Evolutionary conservation across 2,329 filamentous ascomycete genomes (phyloP).

Genomic region (Rasamsonia emersonii): DNA sequence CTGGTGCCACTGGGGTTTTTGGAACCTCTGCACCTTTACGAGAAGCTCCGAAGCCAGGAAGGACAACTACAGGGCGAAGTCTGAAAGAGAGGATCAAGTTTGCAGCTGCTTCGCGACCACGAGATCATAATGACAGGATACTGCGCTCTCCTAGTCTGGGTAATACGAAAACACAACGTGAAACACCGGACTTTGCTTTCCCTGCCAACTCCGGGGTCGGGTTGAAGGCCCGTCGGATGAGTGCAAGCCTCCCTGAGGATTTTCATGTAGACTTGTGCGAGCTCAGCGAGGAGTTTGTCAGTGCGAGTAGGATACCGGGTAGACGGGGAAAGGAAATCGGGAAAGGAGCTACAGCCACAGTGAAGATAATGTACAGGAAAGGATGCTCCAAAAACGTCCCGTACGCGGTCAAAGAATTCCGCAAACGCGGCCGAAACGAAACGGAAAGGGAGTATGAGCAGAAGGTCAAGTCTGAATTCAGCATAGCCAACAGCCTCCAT

Average conservation of each 20-base stretch:
- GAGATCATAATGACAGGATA: conserved; percentile 12
- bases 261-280: conserved; percentile 64
- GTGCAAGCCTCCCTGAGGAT: conserved; percentile 63
- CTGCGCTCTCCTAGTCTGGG: conserved; percentile 18
- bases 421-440: conserved; percentile 61
- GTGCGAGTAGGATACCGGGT: conserved; percentile 60
- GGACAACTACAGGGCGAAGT: conserved; percentile 16
- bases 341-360: conserved; percentile 73
- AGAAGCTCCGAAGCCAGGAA: conserved; percentile 9
- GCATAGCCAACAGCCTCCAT: conserved; percentile 73
- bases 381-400: conserved; percentile 48
- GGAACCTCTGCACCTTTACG: conserved; percentile 8
- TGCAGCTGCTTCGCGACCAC: conserved; percentile 13
- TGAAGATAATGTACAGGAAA: conserved; percentile 69
- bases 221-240: conserved; percentile 70
- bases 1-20: no score
- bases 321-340: conserved; percentile 68
- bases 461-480: conserved; percentile 87
- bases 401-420: conserved; percentile 83
- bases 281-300: conserved; percentile 61
- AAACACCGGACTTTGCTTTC: conserved; percentile 33
- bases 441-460: conserved; percentile 67
- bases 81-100: conserved; percentile 19
- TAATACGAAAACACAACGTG: conserved; percentile 13
- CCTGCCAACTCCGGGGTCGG: conserved; percentile 63